phyloP scores from a whole-genome alignment of 805 yeast genomes.

The Blastobotrys terrestris region DNA sequence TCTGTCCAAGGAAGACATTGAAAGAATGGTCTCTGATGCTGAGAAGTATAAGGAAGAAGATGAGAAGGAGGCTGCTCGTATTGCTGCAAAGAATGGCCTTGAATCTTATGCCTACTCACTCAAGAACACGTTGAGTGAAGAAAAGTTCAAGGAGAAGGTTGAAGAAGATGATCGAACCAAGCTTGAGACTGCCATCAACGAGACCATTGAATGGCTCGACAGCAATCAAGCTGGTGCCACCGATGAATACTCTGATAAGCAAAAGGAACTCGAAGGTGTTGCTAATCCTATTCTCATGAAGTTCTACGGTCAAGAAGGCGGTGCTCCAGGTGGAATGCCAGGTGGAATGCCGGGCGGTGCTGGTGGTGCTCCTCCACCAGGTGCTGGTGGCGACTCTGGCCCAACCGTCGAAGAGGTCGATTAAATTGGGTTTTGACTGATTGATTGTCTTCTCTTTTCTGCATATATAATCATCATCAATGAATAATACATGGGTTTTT shows the following conservation, averaged over 20 bases:
- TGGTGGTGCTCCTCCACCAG: slow-evolving; percentile 36
- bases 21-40: slow-evolving; percentile 96
- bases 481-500: too few relatives aligned
- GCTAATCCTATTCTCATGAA: slow-evolving; percentile 97
- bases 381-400: slow-evolving; percentile 41
- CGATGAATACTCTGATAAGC: slow-evolving; percentile 87
- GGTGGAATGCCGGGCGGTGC: slow-evolving; percentile 60
- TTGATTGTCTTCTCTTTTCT: too few relatives aligned
- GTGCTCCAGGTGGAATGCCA: slow-evolving; percentile 59
- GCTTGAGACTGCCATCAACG: slow-evolving; percentile 74
- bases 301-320: slow-evolving; percentile 82
- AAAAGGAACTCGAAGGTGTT: slow-evolving; percentile 90
- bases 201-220: slow-evolving; percentile 88
- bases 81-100: slow-evolving; percentile 88
- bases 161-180: slow-evolving; percentile 61
- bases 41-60: slow-evolving; percentile 97
- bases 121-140: slow-evolving; percentile 74
- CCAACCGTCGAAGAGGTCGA: slow-evolving; percentile 53
- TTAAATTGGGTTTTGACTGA: too few relatives aligned
- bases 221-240: slow-evolving; percentile 85
- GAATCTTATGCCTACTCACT: slow-evolving; percentile 93
- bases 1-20: too few relatives aligned
- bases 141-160: slow-evolving; percentile 70
- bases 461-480: too few relatives aligned
- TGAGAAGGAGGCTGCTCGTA: slow-evolving; percentile 89